A percentile compares a stretch with the other conserved stretches of the same genome.
Evolutionary conservation across 176 grass and related monocot species (phyloP).

Genomic region (Musa acuminata): DNA sequence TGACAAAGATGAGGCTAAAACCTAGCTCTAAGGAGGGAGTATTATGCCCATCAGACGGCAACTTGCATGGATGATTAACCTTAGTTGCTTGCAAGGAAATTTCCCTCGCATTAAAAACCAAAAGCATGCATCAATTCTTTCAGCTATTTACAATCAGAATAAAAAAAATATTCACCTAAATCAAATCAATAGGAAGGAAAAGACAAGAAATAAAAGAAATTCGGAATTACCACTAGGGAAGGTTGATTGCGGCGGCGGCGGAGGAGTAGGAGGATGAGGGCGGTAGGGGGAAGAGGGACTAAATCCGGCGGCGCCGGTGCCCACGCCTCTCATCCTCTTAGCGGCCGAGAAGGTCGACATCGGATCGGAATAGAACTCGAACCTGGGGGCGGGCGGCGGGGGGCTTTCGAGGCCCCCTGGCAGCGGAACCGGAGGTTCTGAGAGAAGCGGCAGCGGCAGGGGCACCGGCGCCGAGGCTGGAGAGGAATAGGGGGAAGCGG

Average conservation of each 20-base stretch:
- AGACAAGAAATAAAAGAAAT: not conserved
- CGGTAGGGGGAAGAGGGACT: not conserved
- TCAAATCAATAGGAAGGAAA: not conserved
- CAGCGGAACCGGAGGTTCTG: not conserved
- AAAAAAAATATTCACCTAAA: not conserved
- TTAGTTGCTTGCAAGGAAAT: too few relatives aligned
- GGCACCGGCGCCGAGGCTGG: not conserved
- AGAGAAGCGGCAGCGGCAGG: not conserved
- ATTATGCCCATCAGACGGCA: not conserved
- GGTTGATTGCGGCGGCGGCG: not conserved
- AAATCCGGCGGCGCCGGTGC: not conserved
- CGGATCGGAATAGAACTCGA: constrained; percentile 9
- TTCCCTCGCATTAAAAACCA: too few relatives aligned
- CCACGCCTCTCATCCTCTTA: constrained; percentile 2
- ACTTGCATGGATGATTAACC: not conserved
- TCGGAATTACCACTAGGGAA: constrained; percentile 2
- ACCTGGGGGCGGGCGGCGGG: constrained; percentile 5
- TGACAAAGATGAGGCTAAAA: not conserved
- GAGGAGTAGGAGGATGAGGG: not conserved
- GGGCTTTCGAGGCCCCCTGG: not conserved
- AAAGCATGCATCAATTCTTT: not conserved
- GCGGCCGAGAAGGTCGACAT: constrained; percentile 2
- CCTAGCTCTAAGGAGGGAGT: not conserved
- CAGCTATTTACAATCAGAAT: not conserved
- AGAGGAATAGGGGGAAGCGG: not conserved